phyloP scores from a whole-genome alignment of 176 grass and related monocot species.

The Hordeum vulgare region MorexV3_pseudomolecules_assembly NC_058523.1:187848471-187848970 shows the following conservation, averaged over 20 bases:
- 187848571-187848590: constrained; percentile 71
- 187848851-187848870: constrained; percentile 15
- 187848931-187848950: not conserved
- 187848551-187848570: not conserved
- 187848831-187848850: constrained; percentile 51
- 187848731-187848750: constrained; percentile 17
- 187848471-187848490: not conserved
- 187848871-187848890: constrained; percentile 21
- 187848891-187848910: constrained; percentile 32
- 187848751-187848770: constrained; percentile 58
- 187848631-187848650: constrained; percentile 61
- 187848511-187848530: not conserved
- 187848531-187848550: not conserved
- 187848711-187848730: constrained; percentile 17
- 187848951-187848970: too few species aligned
- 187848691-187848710: not conserved
- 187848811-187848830: constrained; percentile 72
- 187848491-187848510: not conserved
- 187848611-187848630: constrained; percentile 82
- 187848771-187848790: constrained; percentile 57
- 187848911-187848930: not conserved
- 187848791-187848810: constrained; percentile 59
- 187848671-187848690: not conserved
- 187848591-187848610: constrained; percentile 69
- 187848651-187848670: constrained; percentile 63